phyloP scores from a whole-genome alignment of 169 alveolate genomes.

The Plasmodium yoelii region DNA sequence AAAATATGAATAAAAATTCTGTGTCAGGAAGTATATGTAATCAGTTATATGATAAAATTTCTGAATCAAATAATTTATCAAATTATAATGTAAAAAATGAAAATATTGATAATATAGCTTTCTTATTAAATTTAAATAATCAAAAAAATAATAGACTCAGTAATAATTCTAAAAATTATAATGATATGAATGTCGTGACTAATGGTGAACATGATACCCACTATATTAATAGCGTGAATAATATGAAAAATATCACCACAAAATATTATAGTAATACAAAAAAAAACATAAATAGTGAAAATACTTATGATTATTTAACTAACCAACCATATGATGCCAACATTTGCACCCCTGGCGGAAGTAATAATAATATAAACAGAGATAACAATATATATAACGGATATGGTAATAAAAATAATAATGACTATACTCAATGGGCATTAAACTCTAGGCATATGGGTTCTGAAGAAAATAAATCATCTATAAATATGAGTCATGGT shows the following conservation, averaged over 20 bases:
- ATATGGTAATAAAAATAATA: neutral
- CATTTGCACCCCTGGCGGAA: neutral
- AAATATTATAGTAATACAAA: neutral
- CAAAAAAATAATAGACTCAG: neutral
- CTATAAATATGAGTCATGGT: slow-evolving; percentile 3
- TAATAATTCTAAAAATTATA: neutral
- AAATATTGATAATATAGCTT: neutral
- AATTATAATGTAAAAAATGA: too few relatives aligned
- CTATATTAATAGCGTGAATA: neutral
- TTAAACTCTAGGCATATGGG: neutral
- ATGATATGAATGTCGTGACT: neutral
- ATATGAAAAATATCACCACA: neutral
- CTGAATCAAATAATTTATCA: too few relatives aligned
- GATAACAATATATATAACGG: neutral
- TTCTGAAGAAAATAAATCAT: neutral
- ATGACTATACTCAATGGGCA: slow-evolving; percentile 5
- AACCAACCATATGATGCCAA: neutral
- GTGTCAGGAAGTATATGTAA: too few relatives aligned
- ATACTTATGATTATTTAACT: neutral
- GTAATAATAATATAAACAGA: neutral
- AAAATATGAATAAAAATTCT: too few relatives aligned
- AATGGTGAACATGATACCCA: neutral
- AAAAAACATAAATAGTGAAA: neutral
- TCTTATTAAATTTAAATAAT: neutral
- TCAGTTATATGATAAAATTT: too few relatives aligned